Base-by-base conservation (phyloP, 805 yeast genomes). In the Isabelozyma rhagii region DNA sequence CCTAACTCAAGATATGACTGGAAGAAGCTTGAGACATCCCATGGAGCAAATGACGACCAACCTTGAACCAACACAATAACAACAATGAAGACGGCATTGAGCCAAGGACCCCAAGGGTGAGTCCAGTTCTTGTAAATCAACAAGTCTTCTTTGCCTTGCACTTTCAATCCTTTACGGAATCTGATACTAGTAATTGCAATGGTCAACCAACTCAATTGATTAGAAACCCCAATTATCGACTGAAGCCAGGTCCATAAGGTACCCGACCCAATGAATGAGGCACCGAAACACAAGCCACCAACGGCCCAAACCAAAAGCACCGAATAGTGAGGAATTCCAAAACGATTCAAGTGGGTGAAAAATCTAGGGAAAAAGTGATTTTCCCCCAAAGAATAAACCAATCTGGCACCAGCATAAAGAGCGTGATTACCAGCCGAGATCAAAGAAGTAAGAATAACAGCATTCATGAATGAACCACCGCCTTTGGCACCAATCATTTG, bases 241-340 rank as follows among this genome's bases (percentile, higher is more conserved):
- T 77, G 82, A 49, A 79, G 62, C 82, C 82, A 79, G 13, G 69
- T 54, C 82, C 83, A 79, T 39, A 79, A 63, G n/a, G 69, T 66
- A 42, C 82, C 83, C 0, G 81, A 77, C 18, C 80, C 80, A 49
- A 78, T 72, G 55, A 78, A 79, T 1, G 84, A 79, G 4, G 84
- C 77, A 1, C 82, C 87, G 57, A 83, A 83, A 59, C 84, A 81
- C 43, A 81, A 65, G 0, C 84, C 85, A 41, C 85, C 81, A 31
- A 75, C 67, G 3, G 75, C 57, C 79, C 83, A 80, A 25, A 86
- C 81, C 29, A 72, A 58, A 2, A 70, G 43, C 1, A 79, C 81
- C 0, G 81, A 79, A 15, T 78, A 77, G 53, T 76, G 77, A 14
- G 83, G 83, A 14, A 74, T 70, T 47, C 74, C 67, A 57, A 60